A percentile compares a stretch with the other conserved stretches of the same genome.
Evolutionary conservation across 1,139 yeast species (phyloP).

Genomic region (Yamadazyma membranifaciens): DNA sequence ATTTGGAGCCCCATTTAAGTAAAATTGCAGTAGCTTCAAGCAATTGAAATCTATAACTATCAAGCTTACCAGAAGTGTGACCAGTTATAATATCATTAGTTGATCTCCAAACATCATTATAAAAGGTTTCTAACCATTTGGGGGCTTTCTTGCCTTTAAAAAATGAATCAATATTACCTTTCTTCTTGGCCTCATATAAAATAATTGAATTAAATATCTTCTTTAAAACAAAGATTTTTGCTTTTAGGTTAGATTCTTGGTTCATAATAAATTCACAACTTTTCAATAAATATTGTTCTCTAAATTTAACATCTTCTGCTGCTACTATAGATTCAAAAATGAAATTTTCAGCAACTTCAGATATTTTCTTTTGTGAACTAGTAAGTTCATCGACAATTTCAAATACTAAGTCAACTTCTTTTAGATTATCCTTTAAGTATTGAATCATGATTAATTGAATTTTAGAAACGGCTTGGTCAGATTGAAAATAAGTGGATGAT

Average conservation of each 20-base stretch:
- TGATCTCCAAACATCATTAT: slow-evolving; percentile 71
- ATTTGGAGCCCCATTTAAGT: slow-evolving; percentile 64
- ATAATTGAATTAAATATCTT: slow-evolving; percentile 66
- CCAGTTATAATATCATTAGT: slow-evolving; percentile 52
- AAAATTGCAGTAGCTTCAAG: slow-evolving; percentile 79
- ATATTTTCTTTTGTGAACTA: slow-evolving; percentile 45
- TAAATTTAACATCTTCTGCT: slow-evolving; percentile 43
- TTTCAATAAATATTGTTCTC: slow-evolving; percentile 52
- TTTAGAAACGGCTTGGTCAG: slow-evolving; percentile 68
- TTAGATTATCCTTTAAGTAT: slow-evolving; percentile 38
- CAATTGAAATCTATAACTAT: slow-evolving; percentile 72
- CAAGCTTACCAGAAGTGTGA: slow-evolving; percentile 69
- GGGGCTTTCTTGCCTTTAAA: slow-evolving; percentile 37
- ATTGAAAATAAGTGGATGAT: slow-evolving; percentile 66
- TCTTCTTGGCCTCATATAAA: slow-evolving; percentile 56
- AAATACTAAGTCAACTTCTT: slow-evolving; percentile 39
- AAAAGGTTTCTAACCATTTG: slow-evolving; percentile 64
- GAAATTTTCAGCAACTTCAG: slow-evolving; percentile 52
- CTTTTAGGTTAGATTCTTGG: slow-evolving; percentile 40
- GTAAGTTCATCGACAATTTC: slow-evolving; percentile 50
- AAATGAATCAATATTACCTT: slow-evolving; percentile 50
- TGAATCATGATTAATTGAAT: slow-evolving; percentile 56
- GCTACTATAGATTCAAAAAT: slow-evolving; percentile 58
- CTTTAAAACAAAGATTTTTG: slow-evolving; percentile 64
- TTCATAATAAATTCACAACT: slow-evolving; percentile 50